These are phyloP conservation scores for Udeniomyces megalosporus DNA, from an alignment of 768 basidiomycete species.

Conservation along the genomic window DNA sequence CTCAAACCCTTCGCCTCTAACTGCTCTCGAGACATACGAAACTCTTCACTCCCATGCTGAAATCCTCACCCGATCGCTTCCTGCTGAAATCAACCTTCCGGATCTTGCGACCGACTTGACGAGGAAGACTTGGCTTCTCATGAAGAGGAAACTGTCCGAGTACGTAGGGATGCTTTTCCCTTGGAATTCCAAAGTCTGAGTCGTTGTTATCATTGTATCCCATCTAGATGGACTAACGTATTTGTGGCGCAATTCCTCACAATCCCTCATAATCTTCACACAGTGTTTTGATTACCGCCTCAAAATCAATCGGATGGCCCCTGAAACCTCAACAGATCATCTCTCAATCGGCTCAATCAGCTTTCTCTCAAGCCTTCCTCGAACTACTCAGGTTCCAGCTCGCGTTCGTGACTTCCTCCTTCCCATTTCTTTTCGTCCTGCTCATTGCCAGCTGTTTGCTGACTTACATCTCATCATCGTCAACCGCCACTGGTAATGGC, in stretches of 20 bases:
- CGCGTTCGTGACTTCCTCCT: conserved; percentile 41
- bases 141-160: conserved; percentile 4
- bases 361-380: conserved; percentile 69
- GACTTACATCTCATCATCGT: too few species aligned
- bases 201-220: too few species aligned
- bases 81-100: not conserved
- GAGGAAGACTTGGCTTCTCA: conserved; percentile 1
- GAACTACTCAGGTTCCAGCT: conserved; percentile 60
- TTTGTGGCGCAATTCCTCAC: too few species aligned
- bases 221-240: too few species aligned
- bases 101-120: not conserved
- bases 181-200: too few species aligned
- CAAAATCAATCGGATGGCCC: conserved; percentile 3
- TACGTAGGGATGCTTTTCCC: not conserved
- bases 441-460: too few species aligned
- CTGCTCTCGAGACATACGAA: not conserved
- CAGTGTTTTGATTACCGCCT: conserved; percentile 6
- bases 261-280: not conserved
- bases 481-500: too few species aligned
- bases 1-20: not conserved
- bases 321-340: not conserved
- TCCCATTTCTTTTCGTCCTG: not conserved
- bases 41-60: not conserved
- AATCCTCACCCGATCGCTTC: not conserved
- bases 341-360: conserved; percentile 42